phyloP scores from a whole-genome alignment of 73 alveolate species.

The Symbiodinium pilosum region DNA sequence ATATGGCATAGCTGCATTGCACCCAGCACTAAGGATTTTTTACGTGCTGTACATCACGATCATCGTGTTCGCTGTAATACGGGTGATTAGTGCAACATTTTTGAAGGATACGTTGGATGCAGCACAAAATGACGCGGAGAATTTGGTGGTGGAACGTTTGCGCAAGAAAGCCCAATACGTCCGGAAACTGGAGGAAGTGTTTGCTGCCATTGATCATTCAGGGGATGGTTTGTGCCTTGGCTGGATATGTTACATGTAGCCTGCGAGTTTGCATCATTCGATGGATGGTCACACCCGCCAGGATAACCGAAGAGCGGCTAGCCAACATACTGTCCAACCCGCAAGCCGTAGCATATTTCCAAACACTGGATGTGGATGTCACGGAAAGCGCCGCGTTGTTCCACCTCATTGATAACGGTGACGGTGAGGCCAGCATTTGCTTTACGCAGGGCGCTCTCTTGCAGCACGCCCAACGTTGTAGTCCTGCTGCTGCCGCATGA shows the following conservation, averaged over 20 bases:
- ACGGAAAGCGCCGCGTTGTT: neutral
- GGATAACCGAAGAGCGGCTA: constrained; percentile 67
- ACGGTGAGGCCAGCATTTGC: neutral
- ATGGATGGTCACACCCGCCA: neutral
- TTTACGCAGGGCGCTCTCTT: no score
- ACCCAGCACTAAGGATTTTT: constrained; percentile 30
- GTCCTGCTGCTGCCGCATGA: no score
- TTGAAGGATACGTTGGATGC: constrained; percentile 64
- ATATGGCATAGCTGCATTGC: no score
- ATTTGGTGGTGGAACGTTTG: constrained; percentile 32
- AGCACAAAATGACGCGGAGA: constrained; percentile 26
- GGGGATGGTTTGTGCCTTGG: constrained; percentile 41
- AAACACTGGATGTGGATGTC: constrained; percentile 44
- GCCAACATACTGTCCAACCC: constrained; percentile 27
- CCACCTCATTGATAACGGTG: neutral
- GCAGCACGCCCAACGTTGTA: no score
- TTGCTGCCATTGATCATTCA: constrained; percentile 12
- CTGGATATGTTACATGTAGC: no score
- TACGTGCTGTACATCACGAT: constrained; percentile 12
- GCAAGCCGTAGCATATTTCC: constrained; percentile 41
- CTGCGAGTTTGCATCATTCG: no score
- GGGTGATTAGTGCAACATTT: constrained; percentile 43
- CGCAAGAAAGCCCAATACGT: constrained; percentile 32
- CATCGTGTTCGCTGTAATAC: neutral
- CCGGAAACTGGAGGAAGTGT: constrained; percentile 29